Percentiles rank a stretch among this genome's conserved stretches.
These are phyloP conservation scores for Fusarium torulosum DNA, from an alignment of 2,329 filamentous ascomycete genomes.

Conservation along the genomic window DNA sequence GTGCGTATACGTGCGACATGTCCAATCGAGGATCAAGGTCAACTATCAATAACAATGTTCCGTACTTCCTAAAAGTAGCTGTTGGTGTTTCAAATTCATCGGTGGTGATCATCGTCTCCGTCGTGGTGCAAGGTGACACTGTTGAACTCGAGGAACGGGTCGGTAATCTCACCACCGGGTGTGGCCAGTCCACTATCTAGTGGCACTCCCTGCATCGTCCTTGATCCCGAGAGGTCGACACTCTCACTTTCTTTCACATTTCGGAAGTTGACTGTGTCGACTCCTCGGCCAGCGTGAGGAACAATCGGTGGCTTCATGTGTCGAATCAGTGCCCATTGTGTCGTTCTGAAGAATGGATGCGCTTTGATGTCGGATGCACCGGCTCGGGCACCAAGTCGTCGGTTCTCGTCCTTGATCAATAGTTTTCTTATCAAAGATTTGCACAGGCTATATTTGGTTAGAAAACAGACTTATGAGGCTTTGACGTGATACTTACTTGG, in stretches of 20 bases:
- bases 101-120: slow-evolving; percentile 75
- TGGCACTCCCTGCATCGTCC: slow-evolving; percentile 79
- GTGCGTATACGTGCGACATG: slow-evolving; percentile 43
- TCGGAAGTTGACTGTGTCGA: slow-evolving; percentile 96
- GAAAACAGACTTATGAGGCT: not conserved
- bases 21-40: slow-evolving; percentile 25
- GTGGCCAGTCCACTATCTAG: slow-evolving; percentile 88
- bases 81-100: slow-evolving; percentile 9
- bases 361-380: slow-evolving; percentile 97
- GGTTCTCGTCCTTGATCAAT: slow-evolving; percentile 96
- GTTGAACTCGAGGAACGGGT: slow-evolving; percentile 99
- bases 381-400: slow-evolving; percentile 90
- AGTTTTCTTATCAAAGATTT: slow-evolving; percentile 97
- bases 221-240: slow-evolving; percentile 81
- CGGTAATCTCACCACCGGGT: slow-evolving; percentile 82
- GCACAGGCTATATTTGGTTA: slow-evolving; percentile 75
- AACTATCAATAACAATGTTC: slow-evolving; percentile 22
- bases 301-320: slow-evolving; percentile 99
- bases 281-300: slow-evolving; percentile 87
- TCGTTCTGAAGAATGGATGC: slow-evolving; percentile 95
- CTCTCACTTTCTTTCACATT: slow-evolving; percentile 98
- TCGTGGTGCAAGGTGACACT: slow-evolving; percentile 97
- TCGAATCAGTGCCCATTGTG: slow-evolving; percentile 95
- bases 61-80: slow-evolving; percentile 8
- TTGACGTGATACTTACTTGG: slow-evolving; percentile 75